Conservation (phyloP, 2,329 filamentous ascomycete species). For the Fusarium sarcochroum region DNA sequence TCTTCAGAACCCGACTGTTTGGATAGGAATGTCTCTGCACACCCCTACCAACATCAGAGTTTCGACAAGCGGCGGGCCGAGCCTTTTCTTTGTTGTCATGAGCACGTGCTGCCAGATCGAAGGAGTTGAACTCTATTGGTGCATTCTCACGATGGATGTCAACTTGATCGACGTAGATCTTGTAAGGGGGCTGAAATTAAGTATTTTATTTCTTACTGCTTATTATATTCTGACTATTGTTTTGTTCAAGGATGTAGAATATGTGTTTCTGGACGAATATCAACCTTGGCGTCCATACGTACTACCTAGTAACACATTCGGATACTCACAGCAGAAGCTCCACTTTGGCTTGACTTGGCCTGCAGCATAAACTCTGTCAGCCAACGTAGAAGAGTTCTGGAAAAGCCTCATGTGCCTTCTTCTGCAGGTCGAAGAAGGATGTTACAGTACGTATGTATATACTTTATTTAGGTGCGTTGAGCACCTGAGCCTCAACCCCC, state of each 20-base stretch:
- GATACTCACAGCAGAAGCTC: no score
- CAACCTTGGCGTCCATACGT: not conserved
- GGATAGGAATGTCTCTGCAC: not conserved
- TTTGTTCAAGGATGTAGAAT: not conserved
- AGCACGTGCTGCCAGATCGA: conserved; percentile 14
- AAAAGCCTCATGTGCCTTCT: conserved; percentile 6
- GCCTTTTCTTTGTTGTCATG: conserved; percentile 31
- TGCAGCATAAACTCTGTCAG: conserved; percentile 2
- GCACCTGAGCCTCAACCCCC: conserved; percentile 33
- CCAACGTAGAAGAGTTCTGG: conserved; percentile 20
- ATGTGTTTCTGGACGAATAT: not conserved
- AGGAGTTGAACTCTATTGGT: conserved; percentile 14
- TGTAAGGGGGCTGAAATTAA: no score
- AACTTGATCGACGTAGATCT: not conserved
- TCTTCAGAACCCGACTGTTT: not conserved
- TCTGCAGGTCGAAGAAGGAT: conserved; percentile 3
- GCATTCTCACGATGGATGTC: not conserved
- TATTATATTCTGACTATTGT: no score
- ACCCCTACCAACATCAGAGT: conserved; percentile 25
- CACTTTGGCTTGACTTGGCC: not conserved
- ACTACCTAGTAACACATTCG: no score
- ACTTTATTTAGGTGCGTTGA: not conserved
- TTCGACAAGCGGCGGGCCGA: conserved; percentile 41
- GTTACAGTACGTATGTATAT: not conserved
- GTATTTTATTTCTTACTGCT: not conserved